Evolutionary conservation across 2,329 filamentous ascomycete genomes (phyloP).

Genomic region (Arthrobotrys entomopaga): DNA sequence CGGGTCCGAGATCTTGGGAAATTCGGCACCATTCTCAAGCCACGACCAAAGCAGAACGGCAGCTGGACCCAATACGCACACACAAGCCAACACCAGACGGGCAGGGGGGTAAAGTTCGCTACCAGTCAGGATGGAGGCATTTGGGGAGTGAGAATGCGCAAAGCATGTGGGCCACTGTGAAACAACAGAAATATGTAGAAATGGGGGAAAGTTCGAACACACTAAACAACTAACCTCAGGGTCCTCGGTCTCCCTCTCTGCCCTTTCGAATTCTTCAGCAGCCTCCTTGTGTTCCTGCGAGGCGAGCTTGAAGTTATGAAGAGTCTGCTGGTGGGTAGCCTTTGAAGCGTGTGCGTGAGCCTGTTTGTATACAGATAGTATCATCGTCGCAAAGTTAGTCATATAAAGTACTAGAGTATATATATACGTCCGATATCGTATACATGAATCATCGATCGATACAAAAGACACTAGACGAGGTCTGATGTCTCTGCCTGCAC

Average conservation of each 20-base stretch:
- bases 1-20: slow-evolving; percentile 54
- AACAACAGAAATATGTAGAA: slow-evolving; percentile 51
- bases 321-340: slow-evolving; percentile 53
- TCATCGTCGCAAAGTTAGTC: slow-evolving; percentile 13
- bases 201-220: slow-evolving; percentile 4
- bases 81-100: slow-evolving; percentile 30
- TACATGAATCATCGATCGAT: too few species aligned
- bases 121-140: slow-evolving; percentile 26
- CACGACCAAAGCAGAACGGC: slow-evolving; percentile 25
- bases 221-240: slow-evolving; percentile 49
- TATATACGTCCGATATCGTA: not conserved
- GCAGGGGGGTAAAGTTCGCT: slow-evolving; percentile 40
- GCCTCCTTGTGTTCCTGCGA: slow-evolving; percentile 55
- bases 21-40: slow-evolving; percentile 47
- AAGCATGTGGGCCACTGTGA: slow-evolving; percentile 26
- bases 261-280: slow-evolving; percentile 55
- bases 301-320: slow-evolving; percentile 55
- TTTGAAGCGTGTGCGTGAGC: slow-evolving; percentile 56
- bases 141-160: slow-evolving; percentile 24
- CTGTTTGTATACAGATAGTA: slow-evolving; percentile 20
- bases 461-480: too few species aligned
- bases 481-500: too few species aligned
- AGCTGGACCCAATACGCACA: too few species aligned
- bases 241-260: slow-evolving; percentile 51
- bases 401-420: not conserved